A percentile compares a stretch with the other conserved stretches of the same genome.
phyloP scores from a whole-genome alignment of 1,284 basidiomycete genomes.

The Cutaneotrichosporon mucoides region DNA sequence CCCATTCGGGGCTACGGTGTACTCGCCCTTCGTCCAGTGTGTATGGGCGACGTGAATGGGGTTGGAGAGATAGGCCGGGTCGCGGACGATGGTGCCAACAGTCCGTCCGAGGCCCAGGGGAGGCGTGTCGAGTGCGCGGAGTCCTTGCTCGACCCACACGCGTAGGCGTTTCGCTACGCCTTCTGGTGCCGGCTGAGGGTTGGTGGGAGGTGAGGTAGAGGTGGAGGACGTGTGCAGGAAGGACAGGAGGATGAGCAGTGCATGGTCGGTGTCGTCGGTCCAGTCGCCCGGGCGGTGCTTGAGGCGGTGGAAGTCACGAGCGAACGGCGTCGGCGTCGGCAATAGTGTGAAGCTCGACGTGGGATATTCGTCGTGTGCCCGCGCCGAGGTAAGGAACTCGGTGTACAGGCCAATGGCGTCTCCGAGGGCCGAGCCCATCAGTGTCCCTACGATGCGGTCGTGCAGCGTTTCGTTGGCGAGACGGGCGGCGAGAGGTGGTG shows the following conservation, averaged over 20 bases:
- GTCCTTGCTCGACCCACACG: constrained; percentile 12
- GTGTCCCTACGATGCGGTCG: constrained; percentile 11
- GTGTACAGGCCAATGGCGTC: constrained; percentile 20
- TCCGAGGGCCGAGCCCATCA: constrained; percentile 15
- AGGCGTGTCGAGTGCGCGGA: constrained; percentile 13
- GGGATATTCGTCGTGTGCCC: constrained; percentile 7
- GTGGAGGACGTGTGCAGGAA: constrained; percentile 8
- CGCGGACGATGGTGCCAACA: constrained; percentile 10
- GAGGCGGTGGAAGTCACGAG: constrained; percentile 16
- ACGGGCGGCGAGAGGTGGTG: not conserved
- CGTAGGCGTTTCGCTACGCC: constrained; percentile 6
- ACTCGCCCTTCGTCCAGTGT: constrained; percentile 3
- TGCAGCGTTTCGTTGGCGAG: constrained; percentile 6
- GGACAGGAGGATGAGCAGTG: constrained; percentile 14
- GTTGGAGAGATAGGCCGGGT: constrained; percentile 1
- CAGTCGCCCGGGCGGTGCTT: constrained; percentile 15
- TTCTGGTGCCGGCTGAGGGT: too few species aligned
- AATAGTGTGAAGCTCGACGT: not conserved
- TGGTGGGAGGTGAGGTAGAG: too few species aligned
- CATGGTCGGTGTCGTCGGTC: constrained; percentile 23
- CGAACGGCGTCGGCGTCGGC: constrained; percentile 11
- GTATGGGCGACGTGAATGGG: constrained; percentile 4
- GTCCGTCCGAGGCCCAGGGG: constrained; percentile 17
- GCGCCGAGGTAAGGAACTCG: constrained; percentile 11
- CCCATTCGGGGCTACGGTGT: constrained; percentile 12